Conservation (phyloP, 108 stramenopile genomes). For the Fragilariopsis cylindrus region DNA sequence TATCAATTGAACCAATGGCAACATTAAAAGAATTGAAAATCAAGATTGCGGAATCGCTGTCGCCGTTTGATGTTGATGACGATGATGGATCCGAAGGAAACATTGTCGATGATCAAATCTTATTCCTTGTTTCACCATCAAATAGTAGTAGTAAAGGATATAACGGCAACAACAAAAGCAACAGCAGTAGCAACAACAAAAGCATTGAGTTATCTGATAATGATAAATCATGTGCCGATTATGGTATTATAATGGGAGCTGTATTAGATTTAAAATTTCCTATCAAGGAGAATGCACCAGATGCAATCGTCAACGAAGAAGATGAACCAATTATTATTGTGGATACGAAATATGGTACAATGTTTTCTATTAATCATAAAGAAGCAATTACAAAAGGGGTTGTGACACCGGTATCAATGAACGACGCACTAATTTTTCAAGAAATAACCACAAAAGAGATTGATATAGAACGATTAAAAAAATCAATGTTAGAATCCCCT, state of each 20-base stretch:
- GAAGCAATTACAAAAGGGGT: slow-evolving; percentile 24
- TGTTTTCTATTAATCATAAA: slow-evolving; percentile 36
- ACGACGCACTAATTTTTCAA: slow-evolving; percentile 16
- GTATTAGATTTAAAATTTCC: slow-evolving; percentile 23
- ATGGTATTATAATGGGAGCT: slow-evolving; percentile 27
- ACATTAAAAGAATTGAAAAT: not conserved
- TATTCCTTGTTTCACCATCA: not conserved
- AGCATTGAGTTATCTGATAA: slow-evolving; percentile 23
- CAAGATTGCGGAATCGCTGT: no score
- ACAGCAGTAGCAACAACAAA: no score
- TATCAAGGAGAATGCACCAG: not conserved
- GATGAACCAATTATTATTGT: slow-evolving; percentile 40
- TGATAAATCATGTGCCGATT: slow-evolving; percentile 18
- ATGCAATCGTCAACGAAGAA: not conserved
- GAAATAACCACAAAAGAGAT: slow-evolving; percentile 14
- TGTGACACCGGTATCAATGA: slow-evolving; percentile 20
- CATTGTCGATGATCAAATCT: slow-evolving; percentile 15
- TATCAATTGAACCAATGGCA: not conserved
- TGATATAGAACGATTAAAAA: slow-evolving; percentile 17
- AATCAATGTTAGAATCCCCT: slow-evolving; percentile 38
- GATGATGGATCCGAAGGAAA: slow-evolving; percentile 19
- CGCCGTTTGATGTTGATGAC: slow-evolving; percentile 11
- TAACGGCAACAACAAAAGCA: not conserved
- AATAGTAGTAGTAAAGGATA: not conserved
- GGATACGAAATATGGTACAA: slow-evolving; percentile 35